Percentiles rank a stretch among this genome's conserved stretches.
These are phyloP conservation scores for Tubosaeta sp. DNA, from an alignment of 768 basidiomycete genomes.

Conservation along the genomic window DNA sequence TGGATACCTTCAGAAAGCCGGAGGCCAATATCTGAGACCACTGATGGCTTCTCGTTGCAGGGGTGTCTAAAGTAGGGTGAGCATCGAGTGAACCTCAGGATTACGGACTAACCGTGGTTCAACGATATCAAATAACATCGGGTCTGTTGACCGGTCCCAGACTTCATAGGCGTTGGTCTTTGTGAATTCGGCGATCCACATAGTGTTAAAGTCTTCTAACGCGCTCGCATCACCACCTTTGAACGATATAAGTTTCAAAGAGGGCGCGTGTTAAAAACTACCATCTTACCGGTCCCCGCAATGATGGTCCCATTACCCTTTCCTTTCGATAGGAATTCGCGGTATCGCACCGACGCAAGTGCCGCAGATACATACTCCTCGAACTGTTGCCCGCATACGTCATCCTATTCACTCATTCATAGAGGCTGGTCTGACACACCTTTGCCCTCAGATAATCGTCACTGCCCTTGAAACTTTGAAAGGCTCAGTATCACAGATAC, in stretches of 20 bases:
- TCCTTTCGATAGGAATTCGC: conserved; percentile 75
- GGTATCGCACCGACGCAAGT: conserved; percentile 84
- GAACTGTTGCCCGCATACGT: conserved; percentile 41
- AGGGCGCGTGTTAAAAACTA: neutral
- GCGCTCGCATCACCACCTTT: conserved; percentile 56
- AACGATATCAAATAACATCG: conserved; percentile 89
- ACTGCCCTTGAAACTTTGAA: conserved; percentile 80
- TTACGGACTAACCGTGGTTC: conserved; percentile 67
- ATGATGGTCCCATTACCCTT: conserved; percentile 62
- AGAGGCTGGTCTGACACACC: conserved; percentile 36
- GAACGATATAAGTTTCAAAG: conserved; percentile 20
- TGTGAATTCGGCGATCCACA: conserved; percentile 88
- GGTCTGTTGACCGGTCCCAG: conserved; percentile 91
- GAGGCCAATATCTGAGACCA: conserved; percentile 87
- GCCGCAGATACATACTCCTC: conserved; percentile 93
- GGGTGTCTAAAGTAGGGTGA: conserved; percentile 62
- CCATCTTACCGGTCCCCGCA: conserved; percentile 47
- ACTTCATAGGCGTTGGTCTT: conserved; percentile 82
- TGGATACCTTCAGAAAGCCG: conserved; percentile 92
- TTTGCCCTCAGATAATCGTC: conserved; percentile 92
- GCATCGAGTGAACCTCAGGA: neutral
- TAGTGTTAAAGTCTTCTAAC: conserved; percentile 76
- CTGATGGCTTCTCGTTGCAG: conserved; percentile 85
- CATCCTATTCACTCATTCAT: neutral
- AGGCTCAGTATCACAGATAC: neutral